Base-by-base conservation (phyloP, 2,329 filamentous ascomycete species). In the Colletotrichum kahawae region DNA sequence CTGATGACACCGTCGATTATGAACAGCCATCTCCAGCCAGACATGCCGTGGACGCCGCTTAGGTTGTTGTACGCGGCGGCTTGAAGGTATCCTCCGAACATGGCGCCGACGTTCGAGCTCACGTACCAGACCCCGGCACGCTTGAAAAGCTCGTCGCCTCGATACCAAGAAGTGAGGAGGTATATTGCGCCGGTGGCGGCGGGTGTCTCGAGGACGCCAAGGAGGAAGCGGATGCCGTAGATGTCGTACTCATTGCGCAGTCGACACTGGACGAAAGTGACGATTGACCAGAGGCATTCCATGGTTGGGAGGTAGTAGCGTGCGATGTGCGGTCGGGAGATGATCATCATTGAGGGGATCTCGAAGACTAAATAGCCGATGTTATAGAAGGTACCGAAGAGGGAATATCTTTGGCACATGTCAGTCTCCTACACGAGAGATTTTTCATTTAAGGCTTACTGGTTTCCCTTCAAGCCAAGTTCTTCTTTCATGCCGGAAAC, bases 1-100 rank as follows among this genome's bases (percentile, higher is more conserved):
- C 85, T 88, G 78, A 90, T 90, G 24, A 88, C 82, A 3, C 88
- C 88, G 62, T 89, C 88, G 24, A 91, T 89, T 16, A 91, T 87
- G 59, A 90, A 90, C 0, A 90, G 80, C 87, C 84, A 86, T 56
- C 83, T 76, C 87, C 87, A 88, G 0, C 88, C 87, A 0, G 85
- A 81, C 80, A 86, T 84, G 1, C 87, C 88, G 4, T 77, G 78
- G 0, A 85, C 82, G 0, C 88, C 88, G 51, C 88, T 85, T 0
- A 90, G 82, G 56, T 87, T 87, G 12, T 83, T 85, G 78, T 90
- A 89, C 0, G 87, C 87, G 2, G 86, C 88, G 6, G 87, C 85
- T 77, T 89, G 87, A 0, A 90, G 81, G 70, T 88, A 89, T 1
- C 87, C 88, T 54, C 86, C 85, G 48, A 89, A 86, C 85, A 89